Percentiles rank a stretch among this genome's conserved stretches.
Evolutionary conservation across 1,284 basidiomycete species (phyloP).

Genomic region (Microbotryum saponariae): DNA sequence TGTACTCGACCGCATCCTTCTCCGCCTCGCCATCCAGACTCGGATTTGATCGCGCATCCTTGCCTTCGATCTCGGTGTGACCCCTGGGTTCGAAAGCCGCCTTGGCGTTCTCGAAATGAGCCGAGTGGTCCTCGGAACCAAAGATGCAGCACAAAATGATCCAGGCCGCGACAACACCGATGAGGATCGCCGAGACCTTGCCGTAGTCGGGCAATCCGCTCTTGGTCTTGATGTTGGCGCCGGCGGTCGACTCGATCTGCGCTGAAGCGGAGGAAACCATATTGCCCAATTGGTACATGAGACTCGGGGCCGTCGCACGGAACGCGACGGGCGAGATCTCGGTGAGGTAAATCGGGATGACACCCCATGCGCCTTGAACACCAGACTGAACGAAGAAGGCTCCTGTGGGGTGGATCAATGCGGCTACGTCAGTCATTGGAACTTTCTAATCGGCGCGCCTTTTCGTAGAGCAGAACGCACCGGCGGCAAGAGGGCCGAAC

Average conservation of each 20-base stretch:
- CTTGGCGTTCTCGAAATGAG: conserved; percentile 74
- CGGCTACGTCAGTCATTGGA: neutral
- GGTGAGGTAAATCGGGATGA: conserved; percentile 37
- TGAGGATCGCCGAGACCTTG: conserved; percentile 43
- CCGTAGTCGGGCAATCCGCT: conserved; percentile 68
- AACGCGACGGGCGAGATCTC: conserved; percentile 78
- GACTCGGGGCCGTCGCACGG: conserved; percentile 84
- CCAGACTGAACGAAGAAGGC: conserved; percentile 62
- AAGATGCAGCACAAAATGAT: conserved; percentile 29
- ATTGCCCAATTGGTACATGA: conserved; percentile 52
- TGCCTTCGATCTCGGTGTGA: too few relatives aligned
- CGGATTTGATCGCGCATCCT: too few relatives aligned
- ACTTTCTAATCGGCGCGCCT: conserved; percentile 45
- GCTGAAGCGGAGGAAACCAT: conserved; percentile 82
- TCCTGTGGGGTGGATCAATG: conserved; percentile 49
- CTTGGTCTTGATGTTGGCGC: conserved; percentile 43
- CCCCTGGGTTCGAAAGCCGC: conserved; percentile 55
- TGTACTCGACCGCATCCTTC: too few relatives aligned
- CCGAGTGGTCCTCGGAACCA: conserved; percentile 58
- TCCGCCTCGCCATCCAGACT: too few relatives aligned
- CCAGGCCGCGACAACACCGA: conserved; percentile 42
- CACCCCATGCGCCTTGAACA: conserved; percentile 45
- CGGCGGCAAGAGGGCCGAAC: conserved; percentile 41
- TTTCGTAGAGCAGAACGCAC: conserved; percentile 53
- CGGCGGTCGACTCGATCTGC: conserved; percentile 78